Evolutionary conservation across 2,329 filamentous ascomycete species (phyloP).

Genomic region (Phoma sp.): DNA sequence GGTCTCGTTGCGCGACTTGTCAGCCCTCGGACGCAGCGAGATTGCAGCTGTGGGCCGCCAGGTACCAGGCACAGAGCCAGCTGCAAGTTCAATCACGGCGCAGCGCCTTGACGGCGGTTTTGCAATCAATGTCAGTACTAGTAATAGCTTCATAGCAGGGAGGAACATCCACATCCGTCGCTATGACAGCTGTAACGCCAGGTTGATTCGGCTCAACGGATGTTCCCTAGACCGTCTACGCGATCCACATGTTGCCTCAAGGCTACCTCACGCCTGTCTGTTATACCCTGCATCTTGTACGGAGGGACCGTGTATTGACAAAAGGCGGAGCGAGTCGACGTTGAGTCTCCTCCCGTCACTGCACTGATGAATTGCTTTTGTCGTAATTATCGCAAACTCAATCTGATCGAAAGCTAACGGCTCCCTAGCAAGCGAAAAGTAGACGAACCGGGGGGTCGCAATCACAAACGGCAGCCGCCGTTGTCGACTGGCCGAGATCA

Average conservation of each 20-base stretch:
- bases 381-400: neutral
- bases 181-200: neutral
- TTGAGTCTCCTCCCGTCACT: neutral
- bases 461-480: conserved; percentile 15
- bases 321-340: neutral
- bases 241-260: neutral
- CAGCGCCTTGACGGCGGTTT: neutral
- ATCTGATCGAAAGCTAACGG: conserved; percentile 17
- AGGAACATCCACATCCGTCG: conserved; percentile 4
- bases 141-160: neutral
- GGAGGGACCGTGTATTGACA: conserved; percentile 4
- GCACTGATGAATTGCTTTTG: neutral
- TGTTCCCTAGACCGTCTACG: conserved; percentile 2
- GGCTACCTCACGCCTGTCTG: neutral
- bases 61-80: conserved; percentile 3
- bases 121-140: neutral
- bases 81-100: neutral
- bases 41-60: conserved; percentile 1
- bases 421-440: conserved; percentile 10
- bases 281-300: conserved; percentile 2
- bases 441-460: conserved; percentile 15
- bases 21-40: conserved; percentile 2
- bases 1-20: neutral
- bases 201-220: conserved; percentile 10
- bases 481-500: conserved; percentile 24